These are phyloP conservation scores for Sphagnum fallax DNA, from an alignment of 228 moss, liverwort and hornwort species.

Conservation along the genomic window DNA sequence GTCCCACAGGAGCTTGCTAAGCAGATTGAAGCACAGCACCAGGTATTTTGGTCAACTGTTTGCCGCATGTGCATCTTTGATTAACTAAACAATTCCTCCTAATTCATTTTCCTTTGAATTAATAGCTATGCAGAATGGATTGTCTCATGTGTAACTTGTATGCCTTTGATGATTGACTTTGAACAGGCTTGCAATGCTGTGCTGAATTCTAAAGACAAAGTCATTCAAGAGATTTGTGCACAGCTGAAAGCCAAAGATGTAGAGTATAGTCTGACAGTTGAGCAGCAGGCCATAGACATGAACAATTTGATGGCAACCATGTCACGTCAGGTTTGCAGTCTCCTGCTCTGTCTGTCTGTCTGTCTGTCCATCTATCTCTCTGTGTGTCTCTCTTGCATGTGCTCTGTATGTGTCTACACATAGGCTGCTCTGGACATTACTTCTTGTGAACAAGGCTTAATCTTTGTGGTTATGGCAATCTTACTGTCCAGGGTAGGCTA, in stretches of 20 bases:
- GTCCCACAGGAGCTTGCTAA: conserved; percentile 47
- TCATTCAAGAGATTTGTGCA: conserved; percentile 33
- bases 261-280: conserved; percentile 43
- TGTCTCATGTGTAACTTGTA: neutral
- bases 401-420: no score
- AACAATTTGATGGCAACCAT: conserved; percentile 33
- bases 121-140: neutral
- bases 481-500: no score
- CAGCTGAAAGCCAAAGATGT: conserved; percentile 64
- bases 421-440: no score
- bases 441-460: no score
- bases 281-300: conserved; percentile 55
- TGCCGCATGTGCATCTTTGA: neutral
- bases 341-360: neutral
- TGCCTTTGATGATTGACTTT: neutral
- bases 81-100: no score
- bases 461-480: no score
- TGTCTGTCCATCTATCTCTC: no score
- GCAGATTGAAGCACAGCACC: conserved; percentile 38
- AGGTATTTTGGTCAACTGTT: conserved; percentile 16
- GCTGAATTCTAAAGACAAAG: conserved; percentile 34
- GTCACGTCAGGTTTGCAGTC: conserved; percentile 19
- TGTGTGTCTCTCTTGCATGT: no score
- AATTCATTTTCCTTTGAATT: no score
- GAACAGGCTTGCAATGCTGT: conserved; percentile 56